phyloP scores from a whole-genome alignment of 2,329 filamentous ascomycete genomes.

The Chrysosporium queenslandicum region DNA sequence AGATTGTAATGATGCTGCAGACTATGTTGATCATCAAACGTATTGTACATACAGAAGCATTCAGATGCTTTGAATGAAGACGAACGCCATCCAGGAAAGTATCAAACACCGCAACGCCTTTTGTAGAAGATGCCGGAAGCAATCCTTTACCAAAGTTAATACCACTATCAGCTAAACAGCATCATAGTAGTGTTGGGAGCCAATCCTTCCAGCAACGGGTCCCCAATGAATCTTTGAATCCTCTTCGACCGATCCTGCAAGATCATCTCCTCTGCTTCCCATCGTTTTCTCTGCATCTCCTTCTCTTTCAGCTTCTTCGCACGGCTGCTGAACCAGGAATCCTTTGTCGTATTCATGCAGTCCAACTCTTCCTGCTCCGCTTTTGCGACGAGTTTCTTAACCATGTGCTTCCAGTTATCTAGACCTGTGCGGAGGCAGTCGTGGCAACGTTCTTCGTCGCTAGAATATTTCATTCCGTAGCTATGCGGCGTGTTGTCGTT shows the following conservation, averaged over 20 bases:
- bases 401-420: slow-evolving; percentile 75
- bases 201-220: slow-evolving; percentile 9
- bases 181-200: slow-evolving; percentile 8
- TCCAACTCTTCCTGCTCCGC: slow-evolving; percentile 31
- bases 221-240: slow-evolving; percentile 13
- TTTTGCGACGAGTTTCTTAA: slow-evolving; percentile 49
- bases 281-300: slow-evolving; percentile 26
- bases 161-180: slow-evolving; percentile 7
- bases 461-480: slow-evolving; percentile 21
- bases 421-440: slow-evolving; percentile 69
- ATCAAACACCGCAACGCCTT: not conserved
- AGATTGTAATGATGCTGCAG: not conserved
- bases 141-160: too few species aligned
- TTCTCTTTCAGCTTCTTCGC: slow-evolving; percentile 24
- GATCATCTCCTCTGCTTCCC: slow-evolving; percentile 35
- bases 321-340: slow-evolving; percentile 29
- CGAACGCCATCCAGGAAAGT: not conserved
- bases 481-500: slow-evolving; percentile 19
- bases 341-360: slow-evolving; percentile 25
- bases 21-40: not conserved
- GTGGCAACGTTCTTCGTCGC: slow-evolving; percentile 53
- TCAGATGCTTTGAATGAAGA: not conserved
- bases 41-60: not conserved
- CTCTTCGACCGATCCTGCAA: slow-evolving; percentile 28
- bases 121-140: not conserved